Evolutionary conservation across 164 flowering plant genomes (phyloP).

Genomic region (Aristolochia contorta): DNA sequence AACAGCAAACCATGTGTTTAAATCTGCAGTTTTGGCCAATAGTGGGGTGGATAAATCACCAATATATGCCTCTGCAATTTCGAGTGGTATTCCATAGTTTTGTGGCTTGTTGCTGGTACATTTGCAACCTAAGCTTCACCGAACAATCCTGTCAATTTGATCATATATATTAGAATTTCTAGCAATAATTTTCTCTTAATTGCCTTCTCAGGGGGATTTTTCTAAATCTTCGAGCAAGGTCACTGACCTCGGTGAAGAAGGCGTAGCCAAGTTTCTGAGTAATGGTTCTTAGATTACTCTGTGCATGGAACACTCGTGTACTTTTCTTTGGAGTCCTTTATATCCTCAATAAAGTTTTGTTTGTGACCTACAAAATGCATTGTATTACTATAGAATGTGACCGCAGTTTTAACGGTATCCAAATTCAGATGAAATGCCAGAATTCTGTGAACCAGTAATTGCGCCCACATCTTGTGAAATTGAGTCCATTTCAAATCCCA

Average conservation of each 20-base stretch:
- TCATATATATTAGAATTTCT: neutral
- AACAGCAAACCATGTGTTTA: neutral
- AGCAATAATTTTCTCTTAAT: neutral
- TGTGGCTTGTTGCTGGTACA: conserved; percentile 74
- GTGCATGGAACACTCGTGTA: too few species aligned
- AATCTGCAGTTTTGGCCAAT: conserved; percentile 83
- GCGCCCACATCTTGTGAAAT: too few species aligned
- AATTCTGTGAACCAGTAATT: too few species aligned
- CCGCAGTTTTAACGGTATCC: too few species aligned
- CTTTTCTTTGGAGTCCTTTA: too few species aligned
- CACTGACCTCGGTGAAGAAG: conserved; percentile 31
- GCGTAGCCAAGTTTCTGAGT: neutral
- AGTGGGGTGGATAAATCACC: conserved; percentile 79
- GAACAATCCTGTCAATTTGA: too few species aligned
- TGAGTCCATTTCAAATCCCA: too few species aligned
- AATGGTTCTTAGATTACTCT: too few species aligned
- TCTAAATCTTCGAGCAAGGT: conserved; percentile 61
- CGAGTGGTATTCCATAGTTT: conserved; percentile 80
- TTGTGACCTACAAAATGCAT: too few species aligned
- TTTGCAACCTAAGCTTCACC: neutral
- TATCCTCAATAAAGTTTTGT: too few species aligned
- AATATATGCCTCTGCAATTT: conserved; percentile 72
- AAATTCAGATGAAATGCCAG: too few species aligned
- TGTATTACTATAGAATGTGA: too few species aligned
- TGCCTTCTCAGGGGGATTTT: conserved; percentile 56